phyloP scores from a whole-genome alignment of 192 early-diverging fungal species.

The Podila clonocystis region DNA sequence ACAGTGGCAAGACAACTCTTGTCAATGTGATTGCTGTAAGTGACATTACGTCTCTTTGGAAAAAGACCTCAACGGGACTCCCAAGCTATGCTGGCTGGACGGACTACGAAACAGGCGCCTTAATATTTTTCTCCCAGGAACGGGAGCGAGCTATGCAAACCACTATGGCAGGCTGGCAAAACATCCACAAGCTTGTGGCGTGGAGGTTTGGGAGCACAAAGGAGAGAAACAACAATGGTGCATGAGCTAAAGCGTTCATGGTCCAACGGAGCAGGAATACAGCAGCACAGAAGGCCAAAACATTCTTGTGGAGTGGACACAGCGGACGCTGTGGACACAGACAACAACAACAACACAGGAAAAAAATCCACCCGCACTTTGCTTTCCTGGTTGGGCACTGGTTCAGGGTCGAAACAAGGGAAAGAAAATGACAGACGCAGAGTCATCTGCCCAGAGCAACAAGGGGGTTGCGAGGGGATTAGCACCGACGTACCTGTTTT shows the following conservation, averaged over 20 bases:
- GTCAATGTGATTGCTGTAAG: conserved; percentile 88
- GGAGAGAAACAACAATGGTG: background rate
- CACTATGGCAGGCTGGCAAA: too few relatives aligned
- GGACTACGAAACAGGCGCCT: too few relatives aligned
- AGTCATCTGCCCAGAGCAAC: too few relatives aligned
- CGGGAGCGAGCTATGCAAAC: background rate
- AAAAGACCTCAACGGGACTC: too few relatives aligned
- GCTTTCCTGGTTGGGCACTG: too few relatives aligned
- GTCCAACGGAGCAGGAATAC: background rate
- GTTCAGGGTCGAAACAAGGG: too few relatives aligned
- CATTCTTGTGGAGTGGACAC: background rate
- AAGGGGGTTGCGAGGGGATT: too few relatives aligned
- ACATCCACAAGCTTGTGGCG: background rate
- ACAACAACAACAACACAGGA: background rate
- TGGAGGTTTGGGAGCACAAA: background rate
- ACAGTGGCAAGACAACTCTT: conserved; percentile 88
- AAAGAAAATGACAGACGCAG: too few relatives aligned
- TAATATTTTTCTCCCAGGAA: background rate
- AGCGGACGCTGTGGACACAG: background rate
- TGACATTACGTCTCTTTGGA: background rate
- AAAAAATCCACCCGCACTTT: background rate
- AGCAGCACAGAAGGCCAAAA: background rate
- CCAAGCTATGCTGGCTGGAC: too few relatives aligned
- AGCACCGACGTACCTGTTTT: too few relatives aligned
- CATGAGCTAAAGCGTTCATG: background rate